phyloP scores from a whole-genome alignment of 257 asterid genomes.

The Paraleonurus japonicus region DNA sequence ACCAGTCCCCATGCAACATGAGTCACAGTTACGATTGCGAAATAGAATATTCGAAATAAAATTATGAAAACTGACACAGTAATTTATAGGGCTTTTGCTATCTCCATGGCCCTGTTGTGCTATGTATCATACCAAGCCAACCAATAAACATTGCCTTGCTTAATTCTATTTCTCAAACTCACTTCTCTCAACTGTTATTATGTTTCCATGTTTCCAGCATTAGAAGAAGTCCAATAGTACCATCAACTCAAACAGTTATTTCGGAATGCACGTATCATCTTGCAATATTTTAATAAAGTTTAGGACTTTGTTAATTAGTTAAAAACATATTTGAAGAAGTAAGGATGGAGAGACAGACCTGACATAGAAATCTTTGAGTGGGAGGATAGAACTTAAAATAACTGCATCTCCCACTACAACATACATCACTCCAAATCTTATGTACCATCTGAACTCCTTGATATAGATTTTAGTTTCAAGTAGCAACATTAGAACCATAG shows the following conservation, averaged over 20 bases:
- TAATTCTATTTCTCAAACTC: neutral
- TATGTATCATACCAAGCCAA: neutral
- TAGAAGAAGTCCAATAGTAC: neutral
- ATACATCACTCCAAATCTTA: constrained; percentile 69
- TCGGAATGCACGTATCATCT: neutral
- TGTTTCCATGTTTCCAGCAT: neutral
- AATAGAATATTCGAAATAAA: neutral
- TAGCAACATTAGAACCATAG: constrained; percentile 57
- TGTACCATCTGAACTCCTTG: constrained; percentile 78
- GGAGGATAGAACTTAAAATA: constrained; percentile 47
- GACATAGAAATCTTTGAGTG: constrained; percentile 50
- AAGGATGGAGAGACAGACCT: constrained; percentile 42
- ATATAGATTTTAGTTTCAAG: constrained; percentile 69
- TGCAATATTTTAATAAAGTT: neutral
- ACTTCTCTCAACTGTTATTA: neutral
- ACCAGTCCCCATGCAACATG: neutral
- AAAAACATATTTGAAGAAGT: neutral
- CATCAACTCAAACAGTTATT: neutral
- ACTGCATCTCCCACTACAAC: constrained; percentile 75
- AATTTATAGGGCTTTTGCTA: neutral
- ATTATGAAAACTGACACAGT: neutral
- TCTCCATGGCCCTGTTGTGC: neutral
- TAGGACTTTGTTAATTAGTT: constrained; percentile 3
- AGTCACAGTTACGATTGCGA: neutral
- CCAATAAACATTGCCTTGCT: neutral